A percentile compares a stretch with the other conserved stretches of the same genome.
Conservation (phyloP, 2,329 filamentous ascomycete species). For the Fonsecaea pugnacius region DNA sequence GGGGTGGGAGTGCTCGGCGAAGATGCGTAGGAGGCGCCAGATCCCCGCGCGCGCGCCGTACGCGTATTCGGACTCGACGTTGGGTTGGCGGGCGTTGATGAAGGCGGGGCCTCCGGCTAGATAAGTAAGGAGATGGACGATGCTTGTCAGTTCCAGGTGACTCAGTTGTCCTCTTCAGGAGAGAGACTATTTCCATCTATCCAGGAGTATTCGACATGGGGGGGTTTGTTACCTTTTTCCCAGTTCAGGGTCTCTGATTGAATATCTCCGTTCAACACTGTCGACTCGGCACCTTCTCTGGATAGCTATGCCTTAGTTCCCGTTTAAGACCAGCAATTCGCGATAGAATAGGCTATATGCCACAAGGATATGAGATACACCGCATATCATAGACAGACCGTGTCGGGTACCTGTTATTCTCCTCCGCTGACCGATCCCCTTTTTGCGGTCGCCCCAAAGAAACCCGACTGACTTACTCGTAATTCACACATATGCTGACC, state of each 20-base stretch:
- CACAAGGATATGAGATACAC: too few species aligned
- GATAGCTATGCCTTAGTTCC: background rate
- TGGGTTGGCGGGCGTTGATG: background rate
- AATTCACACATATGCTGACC: slow-evolving; percentile 1
- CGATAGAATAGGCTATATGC: too few species aligned
- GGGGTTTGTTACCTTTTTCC: background rate
- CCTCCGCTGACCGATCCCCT: too few species aligned
- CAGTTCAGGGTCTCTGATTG: background rate
- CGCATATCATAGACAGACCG: too few species aligned
- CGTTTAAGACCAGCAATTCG: background rate
- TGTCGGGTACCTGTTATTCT: too few species aligned
- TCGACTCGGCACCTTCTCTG: background rate
- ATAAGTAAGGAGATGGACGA: background rate
- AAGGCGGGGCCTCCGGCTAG: background rate
- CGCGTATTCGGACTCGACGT: slow-evolving; percentile 1
- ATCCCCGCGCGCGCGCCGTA: background rate
- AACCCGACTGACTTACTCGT: background rate
- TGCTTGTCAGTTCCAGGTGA: background rate
- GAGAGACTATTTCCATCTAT: background rate
- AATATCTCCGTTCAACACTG: background rate
- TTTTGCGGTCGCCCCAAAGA: too few species aligned
- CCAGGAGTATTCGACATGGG: background rate
- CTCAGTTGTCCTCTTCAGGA: background rate
- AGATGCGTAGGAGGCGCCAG: background rate
- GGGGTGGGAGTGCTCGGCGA: background rate